These are phyloP conservation scores for Henckelia pumila DNA, from an alignment of 257 asterid genomes.

Conservation along the genomic window DNA sequence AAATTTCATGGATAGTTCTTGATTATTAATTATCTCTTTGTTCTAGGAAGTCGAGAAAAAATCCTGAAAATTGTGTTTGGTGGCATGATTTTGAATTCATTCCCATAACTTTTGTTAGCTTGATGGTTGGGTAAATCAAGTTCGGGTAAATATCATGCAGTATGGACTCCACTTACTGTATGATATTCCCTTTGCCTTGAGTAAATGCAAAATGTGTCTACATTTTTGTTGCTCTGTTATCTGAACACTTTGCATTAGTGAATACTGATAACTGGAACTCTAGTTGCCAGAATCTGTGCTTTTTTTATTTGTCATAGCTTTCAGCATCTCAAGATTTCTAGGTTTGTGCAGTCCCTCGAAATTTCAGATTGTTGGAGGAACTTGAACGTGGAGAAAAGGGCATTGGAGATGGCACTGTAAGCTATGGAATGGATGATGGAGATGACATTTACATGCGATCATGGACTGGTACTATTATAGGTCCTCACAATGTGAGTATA, in stretches of 20 bases:
- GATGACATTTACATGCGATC: conserved; percentile 85
- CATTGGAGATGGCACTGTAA: conserved; percentile 86
- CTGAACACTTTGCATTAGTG: background rate
- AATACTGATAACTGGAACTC: background rate
- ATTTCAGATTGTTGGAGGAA: conserved; percentile 85
- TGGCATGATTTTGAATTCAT: background rate
- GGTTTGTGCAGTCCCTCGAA: conserved; percentile 65
- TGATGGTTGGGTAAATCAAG: background rate
- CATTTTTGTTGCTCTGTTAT: conserved; percentile 3
- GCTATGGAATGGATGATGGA: conserved; percentile 94
- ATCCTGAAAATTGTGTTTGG: background rate
- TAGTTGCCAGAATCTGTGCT: background rate
- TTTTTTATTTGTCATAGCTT: background rate
- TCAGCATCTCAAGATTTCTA: conserved; percentile 28
- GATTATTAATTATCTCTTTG: background rate
- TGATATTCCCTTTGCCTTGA: background rate
- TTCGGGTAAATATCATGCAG: background rate
- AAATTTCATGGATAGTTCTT: background rate
- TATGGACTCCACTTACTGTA: background rate
- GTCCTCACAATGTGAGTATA: conserved; percentile 69
- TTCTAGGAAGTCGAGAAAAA: background rate
- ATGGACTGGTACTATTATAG: conserved; percentile 83
- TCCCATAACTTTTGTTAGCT: background rate
- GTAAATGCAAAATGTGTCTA: background rate
- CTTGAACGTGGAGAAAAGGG: conserved; percentile 95